A percentile compares a stretch with the other conserved stretches of the same genome.
Evolutionary conservation across 75 land plant species (phyloP).

Genomic region (Cunninghamia lanceolata): DNA sequence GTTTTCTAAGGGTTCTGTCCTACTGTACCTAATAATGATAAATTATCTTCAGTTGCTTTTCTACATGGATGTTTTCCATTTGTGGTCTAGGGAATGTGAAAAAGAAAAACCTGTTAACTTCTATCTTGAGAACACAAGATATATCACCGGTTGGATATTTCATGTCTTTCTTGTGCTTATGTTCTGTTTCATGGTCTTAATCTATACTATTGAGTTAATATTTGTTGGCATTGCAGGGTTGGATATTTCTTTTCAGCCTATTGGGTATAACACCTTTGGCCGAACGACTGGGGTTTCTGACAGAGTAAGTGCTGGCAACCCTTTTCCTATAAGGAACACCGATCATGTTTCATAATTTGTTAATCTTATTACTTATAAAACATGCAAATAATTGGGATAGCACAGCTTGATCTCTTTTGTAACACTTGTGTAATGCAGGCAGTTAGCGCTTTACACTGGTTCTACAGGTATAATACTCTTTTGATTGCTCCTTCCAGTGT

Average conservation of each 20-base stretch:
- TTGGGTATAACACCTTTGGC: conserved; percentile 90
- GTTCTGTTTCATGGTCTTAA: background rate
- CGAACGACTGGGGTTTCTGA: conserved; percentile 93
- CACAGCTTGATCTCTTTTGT: background rate
- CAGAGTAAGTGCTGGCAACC: conserved; percentile 66
- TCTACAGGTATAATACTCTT: conserved; percentile 61
- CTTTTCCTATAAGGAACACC: background rate
- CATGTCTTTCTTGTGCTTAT: background rate
- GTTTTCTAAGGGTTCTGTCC: background rate
- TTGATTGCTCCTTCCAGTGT: background rate
- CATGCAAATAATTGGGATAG: background rate
- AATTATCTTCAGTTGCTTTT: background rate
- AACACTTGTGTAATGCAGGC: conserved; percentile 50
- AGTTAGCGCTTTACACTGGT: conserved; percentile 80
- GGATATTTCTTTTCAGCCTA: conserved; percentile 78
- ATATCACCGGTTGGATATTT: too few species aligned
- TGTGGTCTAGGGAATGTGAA: background rate
- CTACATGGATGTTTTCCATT: background rate
- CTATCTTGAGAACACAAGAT: background rate
- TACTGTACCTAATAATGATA: background rate
- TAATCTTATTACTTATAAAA: background rate
- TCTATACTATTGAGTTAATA: background rate
- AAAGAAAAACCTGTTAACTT: background rate
- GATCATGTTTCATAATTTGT: background rate
- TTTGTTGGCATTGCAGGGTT: conserved; percentile 56